Conservation (phyloP, 192 early-diverging fungal genomes). For the Coemansia umbellata region DNA sequence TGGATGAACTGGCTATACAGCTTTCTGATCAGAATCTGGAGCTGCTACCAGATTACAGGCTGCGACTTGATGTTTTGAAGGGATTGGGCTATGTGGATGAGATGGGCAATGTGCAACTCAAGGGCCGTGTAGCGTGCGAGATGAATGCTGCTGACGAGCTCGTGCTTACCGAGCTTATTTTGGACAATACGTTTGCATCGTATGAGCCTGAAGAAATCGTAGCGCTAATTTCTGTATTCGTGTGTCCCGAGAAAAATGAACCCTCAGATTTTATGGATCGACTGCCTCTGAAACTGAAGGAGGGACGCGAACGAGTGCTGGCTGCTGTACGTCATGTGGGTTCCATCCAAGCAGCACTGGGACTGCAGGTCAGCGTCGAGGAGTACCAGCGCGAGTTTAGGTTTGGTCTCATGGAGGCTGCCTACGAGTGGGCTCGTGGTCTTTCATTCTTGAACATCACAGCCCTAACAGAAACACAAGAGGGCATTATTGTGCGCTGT, state of each 20-base stretch:
- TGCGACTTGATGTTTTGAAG: conserved; percentile 82
- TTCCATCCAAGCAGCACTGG: conserved; percentile 66
- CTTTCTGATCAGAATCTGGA: conserved; percentile 93
- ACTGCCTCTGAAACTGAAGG: conserved; percentile 24
- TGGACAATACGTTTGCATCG: conserved; percentile 87
- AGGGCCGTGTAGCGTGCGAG: conserved; percentile 95
- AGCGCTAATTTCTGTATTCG: conserved; percentile 88
- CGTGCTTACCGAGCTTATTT: conserved; percentile 88
- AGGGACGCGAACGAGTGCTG: conserved; percentile 61
- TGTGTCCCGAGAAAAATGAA: conserved; percentile 88
- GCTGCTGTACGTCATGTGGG: conserved; percentile 67
- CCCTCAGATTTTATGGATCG: conserved; percentile 25
- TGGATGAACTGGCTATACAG: conserved; percentile 69
- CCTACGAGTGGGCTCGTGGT: conserved; percentile 97
- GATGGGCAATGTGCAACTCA: conserved; percentile 83
- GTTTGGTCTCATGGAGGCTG: conserved; percentile 92
- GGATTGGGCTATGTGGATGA: conserved; percentile 78
- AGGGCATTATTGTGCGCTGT: conserved; percentile 91
- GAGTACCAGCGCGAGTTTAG: conserved; percentile 57
- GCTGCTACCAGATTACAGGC: conserved; percentile 88
- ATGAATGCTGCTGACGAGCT: conserved; percentile 96
- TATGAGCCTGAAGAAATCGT: conserved; percentile 92
- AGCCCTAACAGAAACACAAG: conserved; percentile 88
- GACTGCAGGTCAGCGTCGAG: conserved; percentile 53
- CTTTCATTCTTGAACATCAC: conserved; percentile 89